A percentile compares a stretch with the other conserved stretches of the same genome.
Evolutionary conservation across 2,329 filamentous ascomycete genomes (phyloP).

Genomic region (Trichoderma brevicompactum): DNA sequence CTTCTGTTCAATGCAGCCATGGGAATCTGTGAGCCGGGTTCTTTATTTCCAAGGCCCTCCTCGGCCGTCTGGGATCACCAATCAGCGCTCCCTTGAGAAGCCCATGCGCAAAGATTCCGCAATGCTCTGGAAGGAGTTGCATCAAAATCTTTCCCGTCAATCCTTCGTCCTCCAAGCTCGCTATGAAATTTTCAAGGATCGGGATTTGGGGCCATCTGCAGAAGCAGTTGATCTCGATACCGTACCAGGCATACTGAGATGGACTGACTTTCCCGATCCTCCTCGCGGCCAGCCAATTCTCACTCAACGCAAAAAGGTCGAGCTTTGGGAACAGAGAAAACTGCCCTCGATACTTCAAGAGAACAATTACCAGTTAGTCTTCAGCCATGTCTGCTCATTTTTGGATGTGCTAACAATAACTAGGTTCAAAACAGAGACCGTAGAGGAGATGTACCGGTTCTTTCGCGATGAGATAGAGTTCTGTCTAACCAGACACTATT

Average conservation of each 20-base stretch:
- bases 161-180: conserved; percentile 61
- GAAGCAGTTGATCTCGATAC: conserved; percentile 47
- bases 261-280: conserved; percentile 65
- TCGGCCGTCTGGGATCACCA: conserved; percentile 52
- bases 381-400: neutral
- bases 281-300: conserved; percentile 51
- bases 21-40: conserved; percentile 54
- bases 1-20: conserved; percentile 60
- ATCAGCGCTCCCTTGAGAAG: conserved; percentile 46
- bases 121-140: conserved; percentile 57
- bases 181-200: conserved; percentile 56
- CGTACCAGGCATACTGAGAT: conserved; percentile 55
- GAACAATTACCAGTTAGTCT: conserved; percentile 56
- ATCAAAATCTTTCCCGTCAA: conserved; percentile 59
- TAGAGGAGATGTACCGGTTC: conserved; percentile 60
- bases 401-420: neutral
- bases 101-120: conserved; percentile 45
- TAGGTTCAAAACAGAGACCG: conserved; percentile 57
- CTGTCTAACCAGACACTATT: conserved; percentile 54
- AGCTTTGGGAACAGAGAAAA: conserved; percentile 57
- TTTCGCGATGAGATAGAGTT: conserved; percentile 61
- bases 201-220: conserved; percentile 49
- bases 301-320: conserved; percentile 59
- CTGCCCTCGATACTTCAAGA: conserved; percentile 54
- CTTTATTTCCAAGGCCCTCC: conserved; percentile 58